phyloP scores from a whole-genome alignment of 2,329 filamentous ascomycete species.

The Talaromyces pinophilus region DNA sequence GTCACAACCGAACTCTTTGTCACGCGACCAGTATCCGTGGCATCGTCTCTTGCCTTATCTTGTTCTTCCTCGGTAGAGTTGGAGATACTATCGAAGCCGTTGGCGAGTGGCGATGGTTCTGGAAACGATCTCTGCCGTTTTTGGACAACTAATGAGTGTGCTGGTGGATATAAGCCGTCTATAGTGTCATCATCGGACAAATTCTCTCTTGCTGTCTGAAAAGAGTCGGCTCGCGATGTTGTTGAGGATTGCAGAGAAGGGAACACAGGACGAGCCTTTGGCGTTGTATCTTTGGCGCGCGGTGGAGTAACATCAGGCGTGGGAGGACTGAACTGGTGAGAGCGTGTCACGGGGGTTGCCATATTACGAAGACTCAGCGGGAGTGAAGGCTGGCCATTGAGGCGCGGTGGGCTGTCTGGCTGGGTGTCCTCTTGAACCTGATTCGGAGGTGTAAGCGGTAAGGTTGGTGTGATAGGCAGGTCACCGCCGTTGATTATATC shows the following conservation, averaged over 20 bases:
- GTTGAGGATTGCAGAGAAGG: slow-evolving; percentile 56
- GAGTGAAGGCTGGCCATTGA: slow-evolving; percentile 24
- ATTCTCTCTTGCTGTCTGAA: slow-evolving; percentile 69
- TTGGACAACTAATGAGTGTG: slow-evolving; percentile 25
- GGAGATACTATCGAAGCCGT: slow-evolving; percentile 44
- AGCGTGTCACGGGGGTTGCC: slow-evolving; percentile 55
- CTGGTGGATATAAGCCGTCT: slow-evolving; percentile 31
- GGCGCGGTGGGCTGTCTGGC: slow-evolving; percentile 10
- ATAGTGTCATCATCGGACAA: slow-evolving; percentile 63
- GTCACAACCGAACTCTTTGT: not conserved
- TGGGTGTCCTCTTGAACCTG: slow-evolving; percentile 27
- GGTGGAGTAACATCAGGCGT: slow-evolving; percentile 77
- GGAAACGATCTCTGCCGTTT: slow-evolving; percentile 33
- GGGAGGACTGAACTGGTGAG: slow-evolving; percentile 67
- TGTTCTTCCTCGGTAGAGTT: slow-evolving; percentile 9
- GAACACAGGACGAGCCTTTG: slow-evolving; percentile 48
- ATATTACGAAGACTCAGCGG: slow-evolving; percentile 27
- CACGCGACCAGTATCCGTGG: not conserved
- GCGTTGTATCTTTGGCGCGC: slow-evolving; percentile 43
- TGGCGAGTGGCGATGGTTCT: slow-evolving; percentile 27
- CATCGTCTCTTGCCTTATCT: not conserved
- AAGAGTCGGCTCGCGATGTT: slow-evolving; percentile 67
- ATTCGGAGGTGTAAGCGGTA: slow-evolving; percentile 44
- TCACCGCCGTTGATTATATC: slow-evolving; percentile 28
- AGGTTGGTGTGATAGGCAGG: slow-evolving; percentile 32